These are phyloP conservation scores for Tricholoma saponaceum DNA, from an alignment of 768 basidiomycete genomes.

Conservation along the genomic window DNA sequence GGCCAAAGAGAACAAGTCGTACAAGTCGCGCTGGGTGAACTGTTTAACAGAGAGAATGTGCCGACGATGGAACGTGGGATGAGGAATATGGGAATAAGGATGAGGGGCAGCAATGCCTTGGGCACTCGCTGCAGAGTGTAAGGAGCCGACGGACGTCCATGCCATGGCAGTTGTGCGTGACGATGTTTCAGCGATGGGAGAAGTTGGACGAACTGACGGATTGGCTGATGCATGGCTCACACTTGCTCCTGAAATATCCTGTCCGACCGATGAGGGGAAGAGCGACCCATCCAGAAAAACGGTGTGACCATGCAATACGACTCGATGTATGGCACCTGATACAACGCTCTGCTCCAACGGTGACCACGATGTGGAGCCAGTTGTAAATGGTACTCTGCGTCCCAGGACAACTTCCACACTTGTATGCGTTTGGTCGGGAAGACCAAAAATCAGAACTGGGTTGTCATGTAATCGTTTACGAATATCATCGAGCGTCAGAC, in stretches of 20 bases:
- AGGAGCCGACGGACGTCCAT: slow-evolving; percentile 18
- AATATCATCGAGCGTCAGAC: slow-evolving; percentile 80
- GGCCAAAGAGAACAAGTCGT: slow-evolving; percentile 91
- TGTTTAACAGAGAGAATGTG: slow-evolving; percentile 96
- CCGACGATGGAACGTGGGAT: slow-evolving; percentile 88
- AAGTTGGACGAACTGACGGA: slow-evolving; percentile 9
- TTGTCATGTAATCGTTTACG: slow-evolving; percentile 85
- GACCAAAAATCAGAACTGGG: slow-evolving; percentile 85
- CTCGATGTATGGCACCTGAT: slow-evolving; percentile 81
- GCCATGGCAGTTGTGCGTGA: slow-evolving; percentile 22
- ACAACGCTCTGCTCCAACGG: slow-evolving; percentile 64
- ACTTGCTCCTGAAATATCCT: slow-evolving; percentile 65
- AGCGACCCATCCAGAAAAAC: slow-evolving; percentile 83
- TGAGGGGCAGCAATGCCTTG: slow-evolving; percentile 32
- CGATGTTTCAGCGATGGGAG: slow-evolving; percentile 25
- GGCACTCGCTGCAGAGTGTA: slow-evolving; percentile 16
- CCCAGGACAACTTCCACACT: slow-evolving; percentile 92
- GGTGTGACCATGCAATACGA: slow-evolving; percentile 86
- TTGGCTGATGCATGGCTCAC: slow-evolving; percentile 35
- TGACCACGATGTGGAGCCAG: slow-evolving; percentile 66
- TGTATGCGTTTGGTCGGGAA: slow-evolving; percentile 83
- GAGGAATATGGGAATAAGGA: slow-evolving; percentile 50
- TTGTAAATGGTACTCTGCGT: slow-evolving; percentile 56
- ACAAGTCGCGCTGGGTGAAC: slow-evolving; percentile 83
- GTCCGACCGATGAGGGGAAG: slow-evolving; percentile 55